These are phyloP conservation scores for Colletotrichum sp. DNA, from an alignment of 2,329 filamentous ascomycete genomes.

Conservation along the genomic window DNA sequence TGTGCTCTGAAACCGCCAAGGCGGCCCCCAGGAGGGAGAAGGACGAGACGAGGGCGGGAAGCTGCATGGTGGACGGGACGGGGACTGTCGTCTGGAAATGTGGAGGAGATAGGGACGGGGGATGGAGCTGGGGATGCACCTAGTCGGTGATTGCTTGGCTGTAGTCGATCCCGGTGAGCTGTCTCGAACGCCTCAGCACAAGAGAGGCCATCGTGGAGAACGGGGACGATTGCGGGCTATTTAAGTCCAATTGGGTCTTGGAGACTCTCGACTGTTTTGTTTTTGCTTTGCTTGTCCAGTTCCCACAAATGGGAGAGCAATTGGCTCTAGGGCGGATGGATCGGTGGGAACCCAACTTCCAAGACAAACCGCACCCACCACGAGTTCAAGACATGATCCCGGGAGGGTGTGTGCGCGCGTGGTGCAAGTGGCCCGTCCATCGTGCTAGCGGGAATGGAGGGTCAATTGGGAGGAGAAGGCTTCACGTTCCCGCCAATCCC, in stretches of 20 bases:
- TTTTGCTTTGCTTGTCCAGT: background rate
- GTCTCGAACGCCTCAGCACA: background rate
- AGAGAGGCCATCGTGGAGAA: background rate
- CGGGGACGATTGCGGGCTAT: background rate
- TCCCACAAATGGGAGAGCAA: background rate
- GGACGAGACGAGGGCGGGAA: slow-evolving; percentile 7
- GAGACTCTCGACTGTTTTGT: background rate
- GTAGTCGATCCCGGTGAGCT: slow-evolving; percentile 1
- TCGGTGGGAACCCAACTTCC: background rate
- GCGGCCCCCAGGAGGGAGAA: slow-evolving; percentile 8
- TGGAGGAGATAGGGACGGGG: background rate
- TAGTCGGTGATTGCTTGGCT: background rate
- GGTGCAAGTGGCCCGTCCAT: background rate
- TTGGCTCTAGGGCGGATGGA: background rate
- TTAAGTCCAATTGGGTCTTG: background rate
- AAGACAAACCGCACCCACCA: slow-evolving; percentile 5
- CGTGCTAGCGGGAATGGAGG: background rate
- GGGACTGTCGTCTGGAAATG: background rate
- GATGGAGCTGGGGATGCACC: background rate
- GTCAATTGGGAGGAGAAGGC: background rate
- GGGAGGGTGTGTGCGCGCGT: background rate
- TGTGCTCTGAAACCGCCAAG: slow-evolving; percentile 1
- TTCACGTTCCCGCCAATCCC: background rate
- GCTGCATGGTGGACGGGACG: background rate
- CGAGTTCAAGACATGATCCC: background rate